phyloP scores from a whole-genome alignment of 2,329 filamentous ascomycete species.

The Aspergillus fructus region DNA sequence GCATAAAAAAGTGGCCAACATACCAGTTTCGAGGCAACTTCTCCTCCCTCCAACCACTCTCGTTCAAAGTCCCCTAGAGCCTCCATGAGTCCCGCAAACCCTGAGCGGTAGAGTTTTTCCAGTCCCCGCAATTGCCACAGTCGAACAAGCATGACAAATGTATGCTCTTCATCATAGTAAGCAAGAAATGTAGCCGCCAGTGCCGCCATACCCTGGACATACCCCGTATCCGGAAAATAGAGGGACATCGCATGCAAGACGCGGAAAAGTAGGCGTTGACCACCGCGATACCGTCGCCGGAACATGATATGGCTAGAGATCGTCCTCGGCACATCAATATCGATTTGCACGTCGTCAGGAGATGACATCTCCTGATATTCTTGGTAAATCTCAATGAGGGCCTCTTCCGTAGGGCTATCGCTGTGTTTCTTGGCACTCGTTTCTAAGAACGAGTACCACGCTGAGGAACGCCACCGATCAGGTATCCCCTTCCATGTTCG shows the following conservation, averaged over 20 bases:
- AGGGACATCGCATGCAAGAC: conserved; percentile 89
- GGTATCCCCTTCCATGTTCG: conserved; percentile 98
- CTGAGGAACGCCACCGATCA: conserved; percentile 87
- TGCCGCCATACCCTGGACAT: conserved; percentile 97
- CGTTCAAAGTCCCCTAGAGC: conserved; percentile 82
- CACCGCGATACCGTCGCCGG: conserved; percentile 82
- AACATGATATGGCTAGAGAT: conserved; percentile 99
- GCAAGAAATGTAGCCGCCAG: conserved; percentile 88
- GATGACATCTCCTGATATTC: conserved; percentile 71
- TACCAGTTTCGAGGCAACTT: conserved; percentile 78
- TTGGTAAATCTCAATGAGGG: conserved; percentile 71
- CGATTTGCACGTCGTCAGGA: conserved; percentile 93
- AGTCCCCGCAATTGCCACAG: conserved; percentile 88
- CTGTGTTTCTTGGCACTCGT: conserved; percentile 68
- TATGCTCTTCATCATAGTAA: conserved; percentile 93
- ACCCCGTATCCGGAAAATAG: conserved; percentile 87
- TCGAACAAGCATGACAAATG: conserved; percentile 95
- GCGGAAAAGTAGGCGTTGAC: conserved; percentile 86
- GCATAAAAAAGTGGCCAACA: conserved; percentile 37
- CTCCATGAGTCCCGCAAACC: conserved; percentile 83
- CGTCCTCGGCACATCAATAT: conserved; percentile 92
- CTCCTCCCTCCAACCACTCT: conserved; percentile 74
- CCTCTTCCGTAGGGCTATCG: conserved; percentile 64
- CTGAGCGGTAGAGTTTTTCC: conserved; percentile 76
- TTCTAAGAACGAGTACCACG: conserved; percentile 91